Base-by-base conservation (phyloP, 2,329 filamentous ascomycete species). In the Fusarium sp. region DNA sequence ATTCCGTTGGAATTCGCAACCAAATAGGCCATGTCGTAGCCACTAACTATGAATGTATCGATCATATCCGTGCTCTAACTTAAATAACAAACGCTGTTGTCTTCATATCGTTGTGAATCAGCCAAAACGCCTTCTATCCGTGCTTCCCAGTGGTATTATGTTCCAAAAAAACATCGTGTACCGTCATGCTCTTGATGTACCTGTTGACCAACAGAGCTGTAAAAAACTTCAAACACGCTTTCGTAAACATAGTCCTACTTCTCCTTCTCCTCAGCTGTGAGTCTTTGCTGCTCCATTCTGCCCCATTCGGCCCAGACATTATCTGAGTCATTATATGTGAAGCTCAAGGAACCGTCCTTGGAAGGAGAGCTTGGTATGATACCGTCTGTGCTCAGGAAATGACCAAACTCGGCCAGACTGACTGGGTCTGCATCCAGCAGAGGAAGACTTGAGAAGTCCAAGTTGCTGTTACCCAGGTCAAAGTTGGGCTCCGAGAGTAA, bases 401-500 rank as follows among this genome's bases (percentile, higher is more conserved):
- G 80, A 37, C 78, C 78, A 73, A 87, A 85, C 67, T 87, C 84
- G 23, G 85, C 63, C 30, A 80, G 47, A 44, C 63, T 70, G 13
- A 75, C 67, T 6, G 74, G 78, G 54, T 79, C 76, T 55, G 76
- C 76, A 40, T 80, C 80, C 2, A 82, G 70, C n/a, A 77, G 70
- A 6, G 79, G 79, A 32, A 84, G 65, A 57, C 65, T 76, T 51
- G 74, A 75, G 27, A 85, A 74, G 56, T 85, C 83, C 13, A 86
- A 69, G 40, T 84, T 81, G 25, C 81, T 58, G 76, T 80, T 35
- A 74, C 80, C 64, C 71, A 79, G 11, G 77, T 79, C 71, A 70
- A 86, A 83, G 43, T 83, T 81, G 11, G 80, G 81, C 62, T 90
- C 86, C 9, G 85, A 88, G 20, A 92, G 81, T 62, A 92, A 81